These are phyloP conservation scores for Nitzschia putrida DNA, from an alignment of 108 stramenopile species.

Conservation along the genomic window DNA sequence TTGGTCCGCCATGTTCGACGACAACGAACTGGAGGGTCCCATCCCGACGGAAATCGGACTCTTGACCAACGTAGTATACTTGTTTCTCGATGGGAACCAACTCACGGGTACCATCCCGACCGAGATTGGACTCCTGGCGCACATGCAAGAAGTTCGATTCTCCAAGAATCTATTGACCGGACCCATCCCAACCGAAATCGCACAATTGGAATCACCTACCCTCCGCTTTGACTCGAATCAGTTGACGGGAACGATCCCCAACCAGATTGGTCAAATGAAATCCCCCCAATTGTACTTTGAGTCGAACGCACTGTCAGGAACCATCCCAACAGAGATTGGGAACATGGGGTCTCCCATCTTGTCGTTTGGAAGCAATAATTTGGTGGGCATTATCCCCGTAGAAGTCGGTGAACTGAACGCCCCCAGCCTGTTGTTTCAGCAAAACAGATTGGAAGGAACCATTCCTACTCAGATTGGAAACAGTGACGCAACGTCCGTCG, in stretches of 20 bases:
- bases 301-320: too few relatives aligned
- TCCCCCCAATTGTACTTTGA: conserved; percentile 30
- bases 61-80: neutral
- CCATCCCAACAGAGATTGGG: too few relatives aligned
- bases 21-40: conserved; percentile 32
- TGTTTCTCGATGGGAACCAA: conserved; percentile 3
- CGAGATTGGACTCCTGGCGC: conserved; percentile 32
- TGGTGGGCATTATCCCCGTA: conserved; percentile 52
- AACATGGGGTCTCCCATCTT: too few relatives aligned
- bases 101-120: conserved; percentile 39
- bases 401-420: conserved; percentile 35
- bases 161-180: conserved; percentile 36
- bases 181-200: conserved; percentile 54
- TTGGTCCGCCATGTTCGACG: neutral
- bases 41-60: conserved; percentile 49
- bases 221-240: conserved; percentile 32
- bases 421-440: neutral
- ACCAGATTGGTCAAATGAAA: conserved; percentile 30
- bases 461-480: conserved; percentile 29
- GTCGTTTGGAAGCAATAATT: too few relatives aligned
- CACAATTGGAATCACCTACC: conserved; percentile 46
- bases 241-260: conserved; percentile 25
- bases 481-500: neutral
- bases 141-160: conserved; percentile 20
- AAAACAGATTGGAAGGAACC: conserved; percentile 32